These are phyloP conservation scores for Tarenaya hassleriana DNA, from an alignment of 345 rosid genomes.

Conservation along the genomic window DNA sequence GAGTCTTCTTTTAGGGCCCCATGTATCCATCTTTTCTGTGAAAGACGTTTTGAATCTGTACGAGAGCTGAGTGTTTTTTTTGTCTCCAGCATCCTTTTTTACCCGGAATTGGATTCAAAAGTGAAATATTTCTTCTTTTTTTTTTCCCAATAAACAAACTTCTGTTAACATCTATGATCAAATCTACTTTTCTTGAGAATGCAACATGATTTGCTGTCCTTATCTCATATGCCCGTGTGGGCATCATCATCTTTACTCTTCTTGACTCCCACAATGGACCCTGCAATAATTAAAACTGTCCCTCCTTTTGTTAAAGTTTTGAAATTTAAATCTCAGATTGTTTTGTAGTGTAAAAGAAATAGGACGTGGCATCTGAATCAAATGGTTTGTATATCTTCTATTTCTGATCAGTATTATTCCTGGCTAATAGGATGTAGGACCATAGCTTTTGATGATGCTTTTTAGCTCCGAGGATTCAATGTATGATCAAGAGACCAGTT, in stretches of 20 bases:
- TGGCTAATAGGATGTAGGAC: too few species aligned
- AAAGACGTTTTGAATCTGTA: too few species aligned
- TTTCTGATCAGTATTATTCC: too few species aligned
- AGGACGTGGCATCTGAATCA: background rate
- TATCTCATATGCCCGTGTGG: slow-evolving; percentile 20
- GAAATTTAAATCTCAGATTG: background rate
- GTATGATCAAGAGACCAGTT: too few species aligned
- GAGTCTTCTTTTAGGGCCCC: slow-evolving; percentile 30
- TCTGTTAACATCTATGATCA: slow-evolving; percentile 13
- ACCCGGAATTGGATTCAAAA: too few species aligned
- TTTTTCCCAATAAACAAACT: slow-evolving; percentile 9
- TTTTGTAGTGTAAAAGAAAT: background rate
- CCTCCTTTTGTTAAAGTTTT: slow-evolving; percentile 4
- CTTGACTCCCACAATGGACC: slow-evolving; percentile 11
- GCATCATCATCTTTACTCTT: slow-evolving; percentile 1
- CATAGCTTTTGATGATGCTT: too few species aligned
- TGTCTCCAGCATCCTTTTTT: too few species aligned
- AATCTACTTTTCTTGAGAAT: slow-evolving; percentile 16
- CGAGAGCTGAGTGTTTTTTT: too few species aligned
- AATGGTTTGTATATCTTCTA: too few species aligned
- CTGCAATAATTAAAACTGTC: slow-evolving; percentile 8
- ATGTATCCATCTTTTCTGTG: slow-evolving; percentile 20
- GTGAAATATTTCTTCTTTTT: background rate
- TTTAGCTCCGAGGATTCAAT: too few species aligned
- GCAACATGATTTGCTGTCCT: slow-evolving; percentile 17